phyloP scores from a whole-genome alignment of 2,329 filamentous ascomycete genomes.

The Cytospora chrysosperma region DNA sequence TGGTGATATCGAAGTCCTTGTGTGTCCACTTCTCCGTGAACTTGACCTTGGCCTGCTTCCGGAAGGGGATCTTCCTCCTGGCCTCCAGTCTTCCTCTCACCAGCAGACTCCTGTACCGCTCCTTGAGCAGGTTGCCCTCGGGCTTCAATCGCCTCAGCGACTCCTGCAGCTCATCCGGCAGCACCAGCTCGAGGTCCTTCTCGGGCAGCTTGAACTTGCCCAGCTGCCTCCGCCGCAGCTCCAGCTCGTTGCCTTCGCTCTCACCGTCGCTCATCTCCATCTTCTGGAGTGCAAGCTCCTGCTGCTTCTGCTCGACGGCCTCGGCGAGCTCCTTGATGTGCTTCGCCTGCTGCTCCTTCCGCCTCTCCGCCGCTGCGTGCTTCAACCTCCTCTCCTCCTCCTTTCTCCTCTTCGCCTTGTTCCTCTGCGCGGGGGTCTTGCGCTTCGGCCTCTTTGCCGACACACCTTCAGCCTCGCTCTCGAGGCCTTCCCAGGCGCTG shows the following conservation, averaged over 20 bases:
- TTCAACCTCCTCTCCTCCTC: conserved; percentile 76
- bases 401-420: conserved; percentile 85
- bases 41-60: conserved; percentile 78
- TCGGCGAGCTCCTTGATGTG: conserved; percentile 69
- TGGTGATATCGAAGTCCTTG: conserved; percentile 77
- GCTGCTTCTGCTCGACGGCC: conserved; percentile 59
- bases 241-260: conserved; percentile 59
- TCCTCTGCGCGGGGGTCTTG: conserved; percentile 84
- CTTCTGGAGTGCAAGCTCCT: conserved; percentile 43
- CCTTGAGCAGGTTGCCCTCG: conserved; percentile 91
- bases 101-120: conserved; percentile 85
- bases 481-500: conserved; percentile 85
- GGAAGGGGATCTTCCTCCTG: conserved; percentile 74
- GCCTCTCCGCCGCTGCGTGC: conserved; percentile 73
- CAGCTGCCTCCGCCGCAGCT: conserved; percentile 69
- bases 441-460: conserved; percentile 75
- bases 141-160: conserved; percentile 81
- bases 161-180: conserved; percentile 81
- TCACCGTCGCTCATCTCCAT: conserved; percentile 48
- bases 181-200: conserved; percentile 74
- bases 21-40: conserved; percentile 95
- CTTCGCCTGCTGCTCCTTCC: conserved; percentile 68
- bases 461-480: conserved; percentile 75
- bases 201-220: conserved; percentile 74
- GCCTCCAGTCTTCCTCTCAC: conserved; percentile 87